Evolutionary conservation across 495 filamentous ascomycete species (phyloP), one percentile per base, ranked within the genome.

Genomic region (Penicillium lividum): DNA sequence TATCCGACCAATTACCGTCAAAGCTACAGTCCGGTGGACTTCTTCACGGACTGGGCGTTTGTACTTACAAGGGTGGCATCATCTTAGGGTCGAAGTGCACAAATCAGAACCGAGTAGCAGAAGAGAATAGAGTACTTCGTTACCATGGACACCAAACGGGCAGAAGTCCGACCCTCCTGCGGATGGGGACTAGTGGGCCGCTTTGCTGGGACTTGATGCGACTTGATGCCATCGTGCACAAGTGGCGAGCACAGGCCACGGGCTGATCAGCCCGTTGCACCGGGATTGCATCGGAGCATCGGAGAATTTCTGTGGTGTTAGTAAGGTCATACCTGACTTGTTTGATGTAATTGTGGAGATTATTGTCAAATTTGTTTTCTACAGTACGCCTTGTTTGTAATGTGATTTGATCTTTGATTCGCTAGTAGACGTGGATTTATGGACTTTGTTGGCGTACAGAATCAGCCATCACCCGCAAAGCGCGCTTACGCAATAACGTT

Each of bases 161-260:
- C 13, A 44, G 31, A 65, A 62, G 51, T 57, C 65, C 65, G 61
- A 64, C 60, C 60, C 47, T 42, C 46, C 27, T 18, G 25, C 51
- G 54, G 34, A 54, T 40, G 38, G 6, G 15, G 38, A 40, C 38
- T 40, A 40, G 38, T 40, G 38, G 38, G 11, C 38, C 38, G 15
- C 28, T 55, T 56, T 53, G 48, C 34, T 40, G 38, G 15, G 31
- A 10, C 31, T 33, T 33, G 31, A 33, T 33, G 25, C 50, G 5
- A 51, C 53, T 65, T 58, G 62, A 65, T 63, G 57, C 62, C 62
- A 64, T 67, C 58, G 61, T 64, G 64, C 62, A 68, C 62, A 64
- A 61, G 58, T 43, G 57, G 57, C 54, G 25, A 46, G 64, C 64
- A 69, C 58, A 56, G 61, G 53, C 63, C 63, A 68, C 51, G 36